These are phyloP conservation scores for Alternaria angustiovoidea DNA, from an alignment of 2,329 filamentous ascomycete species.

Conservation along the genomic window DNA sequence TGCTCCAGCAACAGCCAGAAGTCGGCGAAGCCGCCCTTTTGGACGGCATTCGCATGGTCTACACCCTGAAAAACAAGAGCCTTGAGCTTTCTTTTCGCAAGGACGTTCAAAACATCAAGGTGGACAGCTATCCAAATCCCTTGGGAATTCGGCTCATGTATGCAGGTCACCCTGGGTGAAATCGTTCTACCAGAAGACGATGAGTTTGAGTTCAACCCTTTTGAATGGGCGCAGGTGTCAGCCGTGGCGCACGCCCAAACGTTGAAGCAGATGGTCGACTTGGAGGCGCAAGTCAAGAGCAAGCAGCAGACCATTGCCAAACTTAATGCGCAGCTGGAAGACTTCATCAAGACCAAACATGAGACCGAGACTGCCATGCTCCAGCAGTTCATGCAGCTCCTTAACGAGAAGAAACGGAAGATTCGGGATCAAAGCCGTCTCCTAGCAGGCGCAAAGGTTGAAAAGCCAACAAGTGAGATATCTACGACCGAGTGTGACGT, in stretches of 20 bases:
- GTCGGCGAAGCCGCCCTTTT: constrained; percentile 57
- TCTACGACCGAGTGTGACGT: neutral
- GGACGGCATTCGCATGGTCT: constrained; percentile 65
- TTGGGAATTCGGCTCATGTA: neutral
- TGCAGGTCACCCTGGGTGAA: constrained; percentile 66
- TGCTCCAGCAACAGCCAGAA: constrained; percentile 58
- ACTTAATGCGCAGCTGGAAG: constrained; percentile 70
- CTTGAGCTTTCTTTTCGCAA: constrained; percentile 72
- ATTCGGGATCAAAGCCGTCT: constrained; percentile 76
- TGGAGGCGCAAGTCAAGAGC: constrained; percentile 54
- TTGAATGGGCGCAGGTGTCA: constrained; percentile 74
- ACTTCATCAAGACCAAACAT: constrained; percentile 71
- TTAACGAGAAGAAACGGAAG: constrained; percentile 83
- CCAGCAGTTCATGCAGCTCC: constrained; percentile 72
- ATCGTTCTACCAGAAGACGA: constrained; percentile 65
- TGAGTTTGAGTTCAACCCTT: constrained; percentile 68
- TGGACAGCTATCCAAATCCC: constrained; percentile 49
- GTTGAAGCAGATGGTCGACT: constrained; percentile 54
- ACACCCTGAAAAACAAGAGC: constrained; percentile 61
- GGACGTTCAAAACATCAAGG: constrained; percentile 70
- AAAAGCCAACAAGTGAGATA: constrained; percentile 37
- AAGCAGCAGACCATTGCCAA: constrained; percentile 66
- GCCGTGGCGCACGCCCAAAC: constrained; percentile 59
- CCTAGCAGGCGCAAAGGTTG: constrained; percentile 62
- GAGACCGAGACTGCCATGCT: constrained; percentile 72